A percentile compares a stretch with the other conserved stretches of the same genome.
phyloP scores from a whole-genome alignment of 257 asterid species.

The Solanum pinnatisectum region DNA sequence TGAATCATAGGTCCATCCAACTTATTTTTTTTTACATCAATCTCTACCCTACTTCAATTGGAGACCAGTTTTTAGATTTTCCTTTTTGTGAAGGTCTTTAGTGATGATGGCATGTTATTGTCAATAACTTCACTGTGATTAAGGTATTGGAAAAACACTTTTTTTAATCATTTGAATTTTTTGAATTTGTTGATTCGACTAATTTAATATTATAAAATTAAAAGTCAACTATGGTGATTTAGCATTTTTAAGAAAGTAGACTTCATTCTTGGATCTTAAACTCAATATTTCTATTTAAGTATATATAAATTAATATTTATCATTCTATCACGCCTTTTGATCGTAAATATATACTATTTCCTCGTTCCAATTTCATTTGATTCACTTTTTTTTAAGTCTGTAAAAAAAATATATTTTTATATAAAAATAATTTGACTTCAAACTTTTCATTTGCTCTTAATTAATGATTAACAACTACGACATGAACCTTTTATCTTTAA shows the following conservation, averaged over 20 bases:
- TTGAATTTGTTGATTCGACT: background rate
- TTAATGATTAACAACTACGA: background rate
- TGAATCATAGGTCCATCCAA: background rate
- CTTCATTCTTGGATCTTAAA: background rate
- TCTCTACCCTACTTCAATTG: background rate
- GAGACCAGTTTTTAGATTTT: background rate
- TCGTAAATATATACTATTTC: no score
- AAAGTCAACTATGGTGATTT: background rate
- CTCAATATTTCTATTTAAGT: background rate
- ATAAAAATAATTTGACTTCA: no score
- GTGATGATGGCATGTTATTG: background rate
- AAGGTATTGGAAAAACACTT: background rate
- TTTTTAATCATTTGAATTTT: background rate
- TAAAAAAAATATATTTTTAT: no score
- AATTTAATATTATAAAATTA: background rate
- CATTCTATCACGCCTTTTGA: background rate
- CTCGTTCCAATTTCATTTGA: background rate
- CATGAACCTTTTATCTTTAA: background rate
- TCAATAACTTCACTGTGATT: background rate
- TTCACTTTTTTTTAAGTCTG: no score
- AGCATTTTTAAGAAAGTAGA: background rate
- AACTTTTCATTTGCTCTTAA: no score
- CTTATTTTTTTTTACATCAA: background rate
- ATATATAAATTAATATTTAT: no score
- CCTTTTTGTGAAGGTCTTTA: background rate